Percentiles rank a stretch among this genome's conserved stretches.
These are phyloP conservation scores for Phaeodactylum tricornutum DNA, from an alignment of 108 stramenopile species.

Conservation along the genomic window DNA sequence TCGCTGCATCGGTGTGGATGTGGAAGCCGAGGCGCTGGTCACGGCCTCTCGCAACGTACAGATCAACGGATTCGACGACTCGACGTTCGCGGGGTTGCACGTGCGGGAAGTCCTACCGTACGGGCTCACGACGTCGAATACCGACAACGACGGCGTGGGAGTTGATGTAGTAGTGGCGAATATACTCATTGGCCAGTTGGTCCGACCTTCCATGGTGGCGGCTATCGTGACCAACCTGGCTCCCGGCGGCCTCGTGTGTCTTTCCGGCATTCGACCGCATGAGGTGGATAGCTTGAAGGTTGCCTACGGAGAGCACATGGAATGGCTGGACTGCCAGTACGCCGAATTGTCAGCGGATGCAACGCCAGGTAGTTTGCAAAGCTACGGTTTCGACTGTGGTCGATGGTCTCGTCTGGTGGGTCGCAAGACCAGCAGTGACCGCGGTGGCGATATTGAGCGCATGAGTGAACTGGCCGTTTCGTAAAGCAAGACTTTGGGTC, in stretches of 20 bases:
- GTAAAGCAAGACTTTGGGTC: constrained; percentile 4
- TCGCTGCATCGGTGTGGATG: constrained; percentile 28
- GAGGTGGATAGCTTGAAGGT: constrained; percentile 34
- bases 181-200: constrained; percentile 40
- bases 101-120: constrained; percentile 33
- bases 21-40: constrained; percentile 44
- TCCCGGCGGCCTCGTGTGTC: constrained; percentile 23
- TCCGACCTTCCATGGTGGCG: constrained; percentile 37
- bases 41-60: constrained; percentile 29
- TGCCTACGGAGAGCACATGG: constrained; percentile 23
- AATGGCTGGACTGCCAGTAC: constrained; percentile 34
- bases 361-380: constrained; percentile 17
- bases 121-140: constrained; percentile 12
- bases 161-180: constrained; percentile 36
- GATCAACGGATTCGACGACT: constrained; percentile 21
- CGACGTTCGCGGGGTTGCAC: constrained; percentile 26
- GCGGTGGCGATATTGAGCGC: constrained; percentile 14
- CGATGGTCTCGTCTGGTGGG: constrained; percentile 35
- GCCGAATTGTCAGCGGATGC: constrained; percentile 31
- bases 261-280: constrained; percentile 36
- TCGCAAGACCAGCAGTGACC: constrained; percentile 9
- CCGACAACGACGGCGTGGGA: too few species aligned
- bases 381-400: constrained; percentile 44
- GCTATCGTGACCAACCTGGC: constrained; percentile 33
- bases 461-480: constrained; percentile 39